Evolutionary conservation across 2,329 filamentous ascomycete genomes (phyloP).

Genomic region (Ceratocystiopsis brevicomis): DNA sequence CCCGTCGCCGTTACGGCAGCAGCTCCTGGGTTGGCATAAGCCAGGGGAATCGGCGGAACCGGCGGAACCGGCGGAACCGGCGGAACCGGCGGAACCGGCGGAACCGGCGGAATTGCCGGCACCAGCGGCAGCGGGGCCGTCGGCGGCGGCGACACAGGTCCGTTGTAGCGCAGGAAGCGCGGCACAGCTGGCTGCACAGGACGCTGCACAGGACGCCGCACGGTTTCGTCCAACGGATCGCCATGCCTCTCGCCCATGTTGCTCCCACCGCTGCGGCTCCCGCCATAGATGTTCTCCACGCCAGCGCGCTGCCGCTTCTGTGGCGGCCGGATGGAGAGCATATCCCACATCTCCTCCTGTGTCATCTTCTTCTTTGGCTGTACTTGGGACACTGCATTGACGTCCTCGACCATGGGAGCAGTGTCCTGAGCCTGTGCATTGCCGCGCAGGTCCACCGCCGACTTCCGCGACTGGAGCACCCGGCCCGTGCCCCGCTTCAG

Average conservation of each 20-base stretch:
- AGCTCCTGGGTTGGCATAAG: no score
- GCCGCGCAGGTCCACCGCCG: conserved; percentile 3
- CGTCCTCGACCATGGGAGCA: not conserved
- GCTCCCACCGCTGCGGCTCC: no score
- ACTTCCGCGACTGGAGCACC: conserved; percentile 2
- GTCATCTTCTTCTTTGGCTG: not conserved
- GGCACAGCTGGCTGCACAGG: not conserved
- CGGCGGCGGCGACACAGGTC: conserved; percentile 3
- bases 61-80: conserved; percentile 4
- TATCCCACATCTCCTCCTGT: conserved; percentile 4
- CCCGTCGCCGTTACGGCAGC: no score
- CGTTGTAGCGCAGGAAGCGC: not conserved
- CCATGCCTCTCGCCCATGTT: no score
- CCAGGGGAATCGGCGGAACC: no score
- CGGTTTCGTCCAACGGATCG: no score
- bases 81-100: conserved; percentile 5
- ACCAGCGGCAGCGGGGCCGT: conserved; percentile 2
- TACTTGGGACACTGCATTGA: no score
- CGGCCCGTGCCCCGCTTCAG: conserved; percentile 5
- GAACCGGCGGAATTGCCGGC: not conserved
- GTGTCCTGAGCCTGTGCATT: not conserved
- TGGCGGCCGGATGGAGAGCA: conserved; percentile 4
- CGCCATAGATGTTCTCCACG: no score
- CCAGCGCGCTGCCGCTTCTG: not conserved
- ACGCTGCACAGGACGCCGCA: no score